Conservation (phyloP, 1,284 basidiomycete genomes). For the Microbotryomycetes sp. region DNA sequence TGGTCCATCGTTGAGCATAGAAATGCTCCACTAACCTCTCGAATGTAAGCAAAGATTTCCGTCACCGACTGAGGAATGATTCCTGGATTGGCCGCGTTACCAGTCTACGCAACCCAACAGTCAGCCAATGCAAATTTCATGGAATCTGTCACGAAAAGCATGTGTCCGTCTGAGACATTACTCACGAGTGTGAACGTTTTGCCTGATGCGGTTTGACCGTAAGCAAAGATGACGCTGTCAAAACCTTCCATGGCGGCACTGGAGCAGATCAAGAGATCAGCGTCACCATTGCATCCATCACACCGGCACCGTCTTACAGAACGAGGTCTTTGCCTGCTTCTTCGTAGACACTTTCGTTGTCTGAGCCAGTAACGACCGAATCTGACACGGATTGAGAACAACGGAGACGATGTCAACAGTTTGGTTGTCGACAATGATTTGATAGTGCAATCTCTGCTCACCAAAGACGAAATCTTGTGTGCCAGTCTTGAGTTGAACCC, state of each 20-base stretch:
- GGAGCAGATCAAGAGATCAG: not conserved
- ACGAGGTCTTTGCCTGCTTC: slow-evolving; percentile 81
- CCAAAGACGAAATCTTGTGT: slow-evolving; percentile 57
- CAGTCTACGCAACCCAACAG: slow-evolving; percentile 47
- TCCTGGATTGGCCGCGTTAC: slow-evolving; percentile 75
- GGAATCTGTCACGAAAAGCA: not conserved
- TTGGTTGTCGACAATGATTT: no score
- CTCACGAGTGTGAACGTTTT: slow-evolving; percentile 83
- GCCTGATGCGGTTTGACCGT: slow-evolving; percentile 78
- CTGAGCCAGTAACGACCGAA: slow-evolving; percentile 68
- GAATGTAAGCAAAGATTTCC: slow-evolving; percentile 49
- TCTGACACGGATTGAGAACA: no score
- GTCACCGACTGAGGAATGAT: slow-evolving; percentile 84
- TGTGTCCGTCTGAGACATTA: not conserved
- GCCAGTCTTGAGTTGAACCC: slow-evolving; percentile 28
- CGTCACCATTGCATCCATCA: not conserved
- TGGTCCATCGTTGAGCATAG: not conserved
- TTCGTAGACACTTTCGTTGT: slow-evolving; percentile 78
- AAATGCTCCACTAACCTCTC: slow-evolving; percentile 31
- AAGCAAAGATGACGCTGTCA: slow-evolving; percentile 91
- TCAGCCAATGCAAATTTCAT: not conserved
- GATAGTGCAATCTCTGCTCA: no score
- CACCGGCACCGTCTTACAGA: slow-evolving; percentile 42
- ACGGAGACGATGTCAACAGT: no score
- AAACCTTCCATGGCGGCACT: slow-evolving; percentile 76